Conservation (phyloP, 129 eudicot species). For the Flaveria robusta region DNA sequence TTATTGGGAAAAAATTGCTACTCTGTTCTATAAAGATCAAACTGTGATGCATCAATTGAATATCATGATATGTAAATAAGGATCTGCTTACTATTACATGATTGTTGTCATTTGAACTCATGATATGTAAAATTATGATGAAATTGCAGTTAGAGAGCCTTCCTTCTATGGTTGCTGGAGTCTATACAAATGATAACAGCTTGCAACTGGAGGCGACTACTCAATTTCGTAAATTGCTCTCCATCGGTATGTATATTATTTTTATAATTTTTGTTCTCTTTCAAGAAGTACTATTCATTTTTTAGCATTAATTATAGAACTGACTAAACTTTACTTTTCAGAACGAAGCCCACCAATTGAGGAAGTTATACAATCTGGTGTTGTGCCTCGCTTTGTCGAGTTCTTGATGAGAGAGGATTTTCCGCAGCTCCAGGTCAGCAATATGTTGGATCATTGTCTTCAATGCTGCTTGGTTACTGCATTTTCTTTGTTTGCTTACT, state of each 20-base stretch:
- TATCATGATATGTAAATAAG: background rate
- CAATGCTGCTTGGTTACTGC: background rate
- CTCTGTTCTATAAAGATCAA: constrained; percentile 20
- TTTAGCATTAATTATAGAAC: background rate
- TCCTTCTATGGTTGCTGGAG: constrained; percentile 81
- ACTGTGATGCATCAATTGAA: background rate
- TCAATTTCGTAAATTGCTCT: constrained; percentile 87
- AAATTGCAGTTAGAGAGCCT: constrained; percentile 72
- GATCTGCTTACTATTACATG: background rate
- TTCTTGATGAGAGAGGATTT: constrained; percentile 76
- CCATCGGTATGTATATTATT: constrained; percentile 55
- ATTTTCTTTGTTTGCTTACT: background rate
- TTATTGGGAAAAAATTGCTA: background rate
- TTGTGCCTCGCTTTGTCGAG: constrained; percentile 88
- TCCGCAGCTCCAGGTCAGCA: constrained; percentile 87
- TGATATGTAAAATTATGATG: constrained; percentile 23
- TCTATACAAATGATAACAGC: constrained; percentile 59
- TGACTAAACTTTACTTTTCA: constrained; percentile 28
- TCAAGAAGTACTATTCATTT: background rate
- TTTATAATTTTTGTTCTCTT: constrained; percentile 11
- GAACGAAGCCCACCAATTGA: constrained; percentile 90
- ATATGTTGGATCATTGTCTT: background rate
- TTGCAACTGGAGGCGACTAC: constrained; percentile 88
- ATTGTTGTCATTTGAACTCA: background rate
- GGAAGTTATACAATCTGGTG: constrained; percentile 90